Evolutionary conservation across 306 rosid species (phyloP).

Genomic region (Rubus idaeus): DNA sequence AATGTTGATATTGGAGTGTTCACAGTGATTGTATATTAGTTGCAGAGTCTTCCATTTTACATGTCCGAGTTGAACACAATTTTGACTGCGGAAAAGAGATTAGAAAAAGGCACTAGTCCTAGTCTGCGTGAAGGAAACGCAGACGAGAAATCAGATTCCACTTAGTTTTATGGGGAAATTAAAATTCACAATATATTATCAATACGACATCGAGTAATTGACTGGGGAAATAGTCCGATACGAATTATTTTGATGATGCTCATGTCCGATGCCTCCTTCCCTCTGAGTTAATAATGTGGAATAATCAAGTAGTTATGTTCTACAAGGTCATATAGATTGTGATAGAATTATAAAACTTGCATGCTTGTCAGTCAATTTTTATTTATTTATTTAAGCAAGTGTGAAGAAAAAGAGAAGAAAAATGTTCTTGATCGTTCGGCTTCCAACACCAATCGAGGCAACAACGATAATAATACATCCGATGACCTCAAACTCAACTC

Average conservation of each 20-base stretch:
- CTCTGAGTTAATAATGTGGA: neutral
- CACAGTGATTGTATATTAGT: neutral
- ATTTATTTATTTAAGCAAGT: no score
- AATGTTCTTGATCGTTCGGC: no score
- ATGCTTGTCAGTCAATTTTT: no score
- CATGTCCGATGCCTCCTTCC: neutral
- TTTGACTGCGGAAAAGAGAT: neutral
- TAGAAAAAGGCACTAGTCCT: neutral
- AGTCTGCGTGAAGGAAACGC: constrained; percentile 7
- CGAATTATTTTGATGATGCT: neutral
- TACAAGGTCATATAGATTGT: neutral
- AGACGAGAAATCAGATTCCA: neutral
- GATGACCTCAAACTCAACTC: no score
- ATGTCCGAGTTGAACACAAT: neutral
- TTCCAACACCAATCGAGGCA: no score
- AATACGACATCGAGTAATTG: neutral
- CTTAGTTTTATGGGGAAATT: neutral
- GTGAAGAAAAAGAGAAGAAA: no score
- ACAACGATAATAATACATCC: no score
- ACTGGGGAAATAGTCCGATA: neutral
- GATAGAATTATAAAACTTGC: no score
- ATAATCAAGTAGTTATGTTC: neutral
- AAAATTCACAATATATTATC: neutral
- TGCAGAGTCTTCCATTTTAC: neutral
- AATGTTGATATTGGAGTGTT: no score